Evolutionary conservation across 306 rosid species (phyloP).

Genomic region (Calophaca sinica): DNA sequence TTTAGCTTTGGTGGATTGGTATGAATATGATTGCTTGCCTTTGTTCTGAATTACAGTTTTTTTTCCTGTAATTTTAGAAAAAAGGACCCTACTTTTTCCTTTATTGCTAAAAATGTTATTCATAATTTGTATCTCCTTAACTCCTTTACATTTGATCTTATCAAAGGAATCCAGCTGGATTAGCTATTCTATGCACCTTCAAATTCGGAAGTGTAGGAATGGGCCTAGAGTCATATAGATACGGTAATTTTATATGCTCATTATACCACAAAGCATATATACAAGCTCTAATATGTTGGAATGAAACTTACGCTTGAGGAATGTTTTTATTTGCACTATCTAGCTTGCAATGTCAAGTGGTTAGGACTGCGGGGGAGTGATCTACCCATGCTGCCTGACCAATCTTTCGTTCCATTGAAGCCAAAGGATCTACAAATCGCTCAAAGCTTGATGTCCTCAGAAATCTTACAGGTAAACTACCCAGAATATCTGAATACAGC

Average conservation of each 20-base stretch:
- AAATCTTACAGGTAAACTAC: constrained; percentile 65
- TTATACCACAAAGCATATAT: background rate
- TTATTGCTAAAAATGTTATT: background rate
- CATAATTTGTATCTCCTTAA: constrained; percentile 9
- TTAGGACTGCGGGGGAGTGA: constrained; percentile 80
- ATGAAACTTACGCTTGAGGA: background rate
- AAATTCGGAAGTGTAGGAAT: constrained; percentile 87
- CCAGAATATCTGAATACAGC: constrained; percentile 10
- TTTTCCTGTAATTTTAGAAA: background rate
- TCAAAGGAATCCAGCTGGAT: constrained; percentile 95
- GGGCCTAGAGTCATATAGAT: constrained; percentile 93
- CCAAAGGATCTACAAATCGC: constrained; percentile 80
- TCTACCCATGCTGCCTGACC: constrained; percentile 62
- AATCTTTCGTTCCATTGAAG: constrained; percentile 73
- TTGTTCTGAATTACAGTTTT: constrained; percentile 20
- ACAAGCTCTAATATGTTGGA: constrained; percentile 22
- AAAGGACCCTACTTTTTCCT: constrained; percentile 2
- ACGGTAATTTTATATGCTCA: constrained; percentile 58
- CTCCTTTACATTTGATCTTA: constrained; percentile 19
- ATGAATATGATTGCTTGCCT: constrained; percentile 50
- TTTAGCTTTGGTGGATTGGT: constrained; percentile 92
- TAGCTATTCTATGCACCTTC: constrained; percentile 87
- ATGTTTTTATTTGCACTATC: constrained; percentile 31
- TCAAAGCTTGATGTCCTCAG: constrained; percentile 80
- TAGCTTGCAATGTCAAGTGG: constrained; percentile 94